Conservation (phyloP, 331 rosid genomes). For the Erythrophleum ivorense region DNA sequence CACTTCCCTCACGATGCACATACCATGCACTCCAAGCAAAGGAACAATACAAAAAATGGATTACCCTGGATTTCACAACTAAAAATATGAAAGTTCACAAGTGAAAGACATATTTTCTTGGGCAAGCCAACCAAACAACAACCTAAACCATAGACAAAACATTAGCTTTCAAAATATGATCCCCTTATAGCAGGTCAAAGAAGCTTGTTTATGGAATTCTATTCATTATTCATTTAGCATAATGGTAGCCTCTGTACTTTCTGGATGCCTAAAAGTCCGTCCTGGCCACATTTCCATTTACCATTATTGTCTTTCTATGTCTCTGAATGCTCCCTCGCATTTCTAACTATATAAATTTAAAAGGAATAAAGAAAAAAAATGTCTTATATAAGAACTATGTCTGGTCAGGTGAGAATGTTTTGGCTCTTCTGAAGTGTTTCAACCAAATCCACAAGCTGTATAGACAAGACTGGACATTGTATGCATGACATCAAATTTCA, state of each 20-base stretch:
- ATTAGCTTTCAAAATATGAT: neutral
- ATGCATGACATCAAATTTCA: constrained; percentile 21
- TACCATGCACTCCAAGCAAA: neutral
- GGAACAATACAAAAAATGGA: neutral
- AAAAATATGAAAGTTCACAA: neutral
- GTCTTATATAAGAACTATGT: constrained; percentile 8
- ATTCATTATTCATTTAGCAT: neutral
- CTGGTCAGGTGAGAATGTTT: neutral
- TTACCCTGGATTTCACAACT: neutral
- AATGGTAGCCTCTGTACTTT: neutral
- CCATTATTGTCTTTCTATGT: neutral
- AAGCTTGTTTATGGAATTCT: neutral
- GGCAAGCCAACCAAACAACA: neutral
- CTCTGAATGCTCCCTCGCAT: constrained; percentile 16
- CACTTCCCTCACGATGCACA: neutral
- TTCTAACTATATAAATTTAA: constrained; percentile 8
- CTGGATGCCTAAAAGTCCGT: neutral
- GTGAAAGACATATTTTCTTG: neutral
- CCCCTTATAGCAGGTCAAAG: neutral
- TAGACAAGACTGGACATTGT: constrained; percentile 1
- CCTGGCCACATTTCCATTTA: neutral
- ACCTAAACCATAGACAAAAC: neutral
- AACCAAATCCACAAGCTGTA: constrained; percentile 24
- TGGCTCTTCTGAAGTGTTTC: constrained; percentile 18
- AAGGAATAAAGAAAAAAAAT: neutral